Conservation (phyloP, 129 eudicot species). For the Kitagawia praeruptora region DNA sequence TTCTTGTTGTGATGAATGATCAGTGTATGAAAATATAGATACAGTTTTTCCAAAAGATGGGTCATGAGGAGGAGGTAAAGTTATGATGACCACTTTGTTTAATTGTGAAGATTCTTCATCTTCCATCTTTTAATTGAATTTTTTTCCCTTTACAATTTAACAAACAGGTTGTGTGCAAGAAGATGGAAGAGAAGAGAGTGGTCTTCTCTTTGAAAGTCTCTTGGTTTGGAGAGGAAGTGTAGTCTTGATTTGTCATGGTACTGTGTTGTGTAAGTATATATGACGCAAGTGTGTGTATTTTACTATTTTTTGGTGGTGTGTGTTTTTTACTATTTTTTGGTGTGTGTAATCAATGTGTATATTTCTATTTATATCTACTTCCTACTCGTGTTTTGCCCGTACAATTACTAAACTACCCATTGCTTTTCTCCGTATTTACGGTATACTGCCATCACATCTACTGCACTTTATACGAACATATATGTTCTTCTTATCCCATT, state of each 20-base stretch:
- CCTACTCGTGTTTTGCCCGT: no score
- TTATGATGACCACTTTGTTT: slow-evolving; percentile 49
- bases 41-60: slow-evolving; percentile 76
- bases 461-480: no score
- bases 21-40: slow-evolving; percentile 45
- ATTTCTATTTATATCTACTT: no score
- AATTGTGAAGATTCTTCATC: slow-evolving; percentile 31
- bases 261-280: no score
- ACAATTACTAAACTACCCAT: no score
- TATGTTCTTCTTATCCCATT: no score
- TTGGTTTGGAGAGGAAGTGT: not conserved
- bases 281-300: not conserved
- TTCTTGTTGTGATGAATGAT: slow-evolving; percentile 14
- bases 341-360: no score
- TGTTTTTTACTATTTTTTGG: no score
- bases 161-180: not conserved
- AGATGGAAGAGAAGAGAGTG: not conserved
- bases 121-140: slow-evolving; percentile 19
- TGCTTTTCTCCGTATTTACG: no score
- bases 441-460: no score
- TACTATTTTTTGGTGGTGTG: no score
- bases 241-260: not conserved
- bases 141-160: not conserved
- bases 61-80: slow-evolving; percentile 57
- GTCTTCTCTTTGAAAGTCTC: slow-evolving; percentile 3